Conservation (phyloP, 108 stramenopile species). For the Epithemia pelagica region DNA sequence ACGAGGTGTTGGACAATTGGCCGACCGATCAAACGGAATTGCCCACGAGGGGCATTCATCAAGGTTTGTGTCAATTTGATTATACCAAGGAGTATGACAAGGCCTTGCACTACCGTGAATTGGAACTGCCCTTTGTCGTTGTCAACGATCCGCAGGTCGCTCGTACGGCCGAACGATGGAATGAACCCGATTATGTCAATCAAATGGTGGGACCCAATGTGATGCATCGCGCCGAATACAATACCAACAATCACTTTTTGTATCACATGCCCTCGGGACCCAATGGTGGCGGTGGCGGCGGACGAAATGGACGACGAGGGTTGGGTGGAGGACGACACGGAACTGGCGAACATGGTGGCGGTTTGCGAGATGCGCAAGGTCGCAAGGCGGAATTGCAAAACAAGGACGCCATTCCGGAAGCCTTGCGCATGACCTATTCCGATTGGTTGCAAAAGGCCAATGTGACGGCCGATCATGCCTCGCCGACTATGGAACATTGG, state of each 20-base stretch:
- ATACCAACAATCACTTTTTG: conserved; percentile 93
- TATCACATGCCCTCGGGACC: conserved; percentile 61
- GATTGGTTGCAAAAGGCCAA: conserved; percentile 85
- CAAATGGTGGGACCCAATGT: conserved; percentile 49
- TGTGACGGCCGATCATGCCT: conserved; percentile 31
- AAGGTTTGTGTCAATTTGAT: conserved; percentile 81
- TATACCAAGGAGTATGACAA: conserved; percentile 73
- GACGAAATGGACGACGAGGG: neutral
- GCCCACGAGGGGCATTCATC: conserved; percentile 31
- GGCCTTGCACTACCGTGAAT: conserved; percentile 74
- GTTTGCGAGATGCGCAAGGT: neutral
- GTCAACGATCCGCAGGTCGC: conserved; percentile 85
- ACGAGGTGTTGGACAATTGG: neutral
- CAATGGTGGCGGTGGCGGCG: neutral
- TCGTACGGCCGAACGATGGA: conserved; percentile 82
- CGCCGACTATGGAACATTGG: conserved; percentile 60
- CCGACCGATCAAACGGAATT: neutral
- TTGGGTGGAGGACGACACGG: neutral
- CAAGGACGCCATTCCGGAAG: neutral
- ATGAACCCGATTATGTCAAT: conserved; percentile 62
- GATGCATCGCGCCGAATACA: conserved; percentile 67
- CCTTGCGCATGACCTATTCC: conserved; percentile 65
- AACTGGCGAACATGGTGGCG: neutral
- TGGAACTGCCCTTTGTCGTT: conserved; percentile 95
- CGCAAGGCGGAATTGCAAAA: neutral